Base-by-base conservation (phyloP, 2,329 filamentous ascomycete genomes). In the Clonostachys chloroleuca region DNA sequence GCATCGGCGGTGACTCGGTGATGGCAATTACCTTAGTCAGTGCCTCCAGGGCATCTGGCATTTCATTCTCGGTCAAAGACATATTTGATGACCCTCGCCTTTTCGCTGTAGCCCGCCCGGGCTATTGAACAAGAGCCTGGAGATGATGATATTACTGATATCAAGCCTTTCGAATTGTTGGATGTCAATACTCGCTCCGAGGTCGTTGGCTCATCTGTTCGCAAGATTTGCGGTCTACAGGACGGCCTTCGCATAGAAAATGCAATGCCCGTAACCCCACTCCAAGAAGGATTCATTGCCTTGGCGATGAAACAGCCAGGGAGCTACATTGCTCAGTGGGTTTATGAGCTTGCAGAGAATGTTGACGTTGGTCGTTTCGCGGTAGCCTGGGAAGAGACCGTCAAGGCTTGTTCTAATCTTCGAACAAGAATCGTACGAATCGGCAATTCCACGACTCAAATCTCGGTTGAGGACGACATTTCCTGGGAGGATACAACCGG, bases 281-380 rank as follows among this genome's bases (percentile, higher is more conserved):
- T 76, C 1, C 75, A 79, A 49, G 72, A 75, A 52, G 72, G 69
- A 5, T 62, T 78, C 3, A 67, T 79, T 56, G 70, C 72, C 2
- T 53, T 78, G 5, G 69, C 75, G 9, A 61, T 63, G 45, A 71
- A 70, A 50, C 13, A 46, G 7, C 42, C 52, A 0, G 53, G 55
- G 2, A 49, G 49, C 17, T 58, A 58, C 43, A 47, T 55, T 12
- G 42, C 50, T 5, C 45, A 53, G 7, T 52, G 47, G 40, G 48
- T 53, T 20, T 45, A 53, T 37, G 20, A 48, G 12, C 12, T 58
- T 3, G 47, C 51, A 1, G 40, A 16, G 2, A 6, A 42, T 14
- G 35, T 51, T 3, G 49, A 57, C 5, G 10, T 53, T 30, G 40
- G 30, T 0, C 40, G 40, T 4, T 56, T 58, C n/a, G 47, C 34